phyloP scores from a whole-genome alignment of 2,329 filamentous ascomycete species.

The Aspergillus pseudonomiae region DNA sequence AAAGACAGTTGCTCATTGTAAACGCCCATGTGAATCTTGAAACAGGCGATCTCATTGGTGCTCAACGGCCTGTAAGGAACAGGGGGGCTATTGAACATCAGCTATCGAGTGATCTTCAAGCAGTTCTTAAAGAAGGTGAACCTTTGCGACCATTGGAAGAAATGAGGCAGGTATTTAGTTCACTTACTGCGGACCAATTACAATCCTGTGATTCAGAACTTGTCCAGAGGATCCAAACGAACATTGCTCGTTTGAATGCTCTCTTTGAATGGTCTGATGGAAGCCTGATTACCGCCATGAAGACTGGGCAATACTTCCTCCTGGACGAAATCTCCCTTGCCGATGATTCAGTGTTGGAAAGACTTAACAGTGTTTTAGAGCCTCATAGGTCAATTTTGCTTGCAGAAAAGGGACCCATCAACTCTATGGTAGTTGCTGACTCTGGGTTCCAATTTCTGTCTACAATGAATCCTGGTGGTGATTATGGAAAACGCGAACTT shows the following conservation, averaged over 20 bases:
- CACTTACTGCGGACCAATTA: conserved; percentile 50
- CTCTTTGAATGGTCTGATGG: conserved; percentile 97
- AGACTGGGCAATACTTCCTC: conserved; percentile 83
- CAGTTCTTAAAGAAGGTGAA: conserved; percentile 39
- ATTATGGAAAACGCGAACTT: conserved; percentile 97
- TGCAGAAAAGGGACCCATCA: conserved; percentile 86
- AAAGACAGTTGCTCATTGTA: conserved; percentile 79
- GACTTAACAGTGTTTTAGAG: conserved; percentile 95
- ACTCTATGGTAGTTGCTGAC: conserved; percentile 75
- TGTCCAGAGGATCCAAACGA: conserved; percentile 46
- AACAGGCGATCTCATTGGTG: conserved; percentile 94
- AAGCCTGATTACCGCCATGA: conserved; percentile 92
- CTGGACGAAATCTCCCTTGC: conserved; percentile 97
- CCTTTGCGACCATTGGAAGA: conserved; percentile 53
- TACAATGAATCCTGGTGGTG: conserved; percentile 98
- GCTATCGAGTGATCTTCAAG: conserved; percentile 63
- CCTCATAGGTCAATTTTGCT: conserved; percentile 82
- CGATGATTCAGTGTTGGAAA: conserved; percentile 94
- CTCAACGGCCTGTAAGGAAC: conserved; percentile 88
- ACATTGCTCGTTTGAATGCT: conserved; percentile 70
- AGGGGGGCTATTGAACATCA: conserved; percentile 70
- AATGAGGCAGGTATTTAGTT: conserved; percentile 63
- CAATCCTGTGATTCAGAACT: conserved; percentile 54
- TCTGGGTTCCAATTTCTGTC: conserved; percentile 93
- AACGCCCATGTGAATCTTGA: conserved; percentile 99